Percentiles rank a stretch among this genome's conserved stretches.
Evolutionary conservation across 2,329 filamentous ascomycete species (phyloP).

Genomic region (Cadophora gregata): DNA sequence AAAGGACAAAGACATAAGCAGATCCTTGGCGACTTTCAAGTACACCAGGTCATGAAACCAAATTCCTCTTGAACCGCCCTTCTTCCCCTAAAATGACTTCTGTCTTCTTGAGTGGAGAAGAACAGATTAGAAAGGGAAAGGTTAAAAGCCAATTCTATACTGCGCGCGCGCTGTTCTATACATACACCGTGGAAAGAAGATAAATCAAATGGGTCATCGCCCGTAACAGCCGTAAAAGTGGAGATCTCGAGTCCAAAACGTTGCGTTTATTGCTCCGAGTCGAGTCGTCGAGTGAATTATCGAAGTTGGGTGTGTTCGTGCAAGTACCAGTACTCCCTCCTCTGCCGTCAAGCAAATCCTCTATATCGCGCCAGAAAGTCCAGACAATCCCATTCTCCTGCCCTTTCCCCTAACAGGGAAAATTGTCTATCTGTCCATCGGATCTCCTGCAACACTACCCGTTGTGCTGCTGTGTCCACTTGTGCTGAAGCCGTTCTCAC

Average conservation of each 20-base stretch:
- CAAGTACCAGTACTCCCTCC: slow-evolving; percentile 14
- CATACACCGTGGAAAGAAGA: slow-evolving; percentile 26
- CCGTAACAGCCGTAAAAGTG: slow-evolving; percentile 21
- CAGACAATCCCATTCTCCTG: background rate
- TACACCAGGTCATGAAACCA: slow-evolving; percentile 1
- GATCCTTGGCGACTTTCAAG: slow-evolving; percentile 14
- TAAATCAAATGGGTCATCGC: background rate
- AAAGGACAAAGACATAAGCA: background rate
- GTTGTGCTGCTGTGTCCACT: slow-evolving; percentile 80
- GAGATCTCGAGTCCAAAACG: slow-evolving; percentile 20
- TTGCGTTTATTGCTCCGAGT: background rate
- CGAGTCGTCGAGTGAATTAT: slow-evolving; percentile 16
- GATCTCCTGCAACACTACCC: slow-evolving; percentile 77
- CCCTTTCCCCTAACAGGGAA: background rate
- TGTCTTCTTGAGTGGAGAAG: background rate
- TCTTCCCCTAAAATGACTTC: background rate
- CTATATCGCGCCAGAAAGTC: slow-evolving; percentile 21
- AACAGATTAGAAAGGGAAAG: slow-evolving; percentile 9
- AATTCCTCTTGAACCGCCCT: background rate
- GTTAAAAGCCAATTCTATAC: slow-evolving; percentile 35
- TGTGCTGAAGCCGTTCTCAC: slow-evolving; percentile 61
- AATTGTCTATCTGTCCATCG: slow-evolving; percentile 57
- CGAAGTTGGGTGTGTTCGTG: slow-evolving; percentile 14
- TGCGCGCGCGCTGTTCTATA: slow-evolving; percentile 37
- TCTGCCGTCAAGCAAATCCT: slow-evolving; percentile 28